These are phyloP conservation scores for Kalmanozyma brasiliensis DNA, from an alignment of 1,284 basidiomycete genomes.

Conservation along the genomic window DNA sequence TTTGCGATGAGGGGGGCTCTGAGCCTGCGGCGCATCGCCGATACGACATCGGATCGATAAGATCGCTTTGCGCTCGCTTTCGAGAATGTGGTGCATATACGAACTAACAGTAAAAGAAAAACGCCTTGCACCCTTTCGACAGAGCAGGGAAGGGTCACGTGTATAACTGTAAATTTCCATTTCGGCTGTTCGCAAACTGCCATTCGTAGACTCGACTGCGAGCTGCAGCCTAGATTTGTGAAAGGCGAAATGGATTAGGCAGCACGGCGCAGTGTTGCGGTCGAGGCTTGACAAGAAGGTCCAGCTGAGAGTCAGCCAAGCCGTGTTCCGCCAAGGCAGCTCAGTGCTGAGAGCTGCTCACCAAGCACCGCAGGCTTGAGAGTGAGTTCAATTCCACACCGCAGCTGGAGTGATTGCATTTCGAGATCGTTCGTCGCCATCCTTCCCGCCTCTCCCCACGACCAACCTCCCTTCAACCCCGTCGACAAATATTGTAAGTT, in stretches of 20 bases:
- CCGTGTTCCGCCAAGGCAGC: too few species aligned
- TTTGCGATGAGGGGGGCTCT: too few species aligned
- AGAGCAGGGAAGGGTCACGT: slow-evolving; percentile 4
- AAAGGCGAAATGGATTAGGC: background rate
- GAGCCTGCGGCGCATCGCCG: too few species aligned
- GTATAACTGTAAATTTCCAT: slow-evolving; percentile 5
- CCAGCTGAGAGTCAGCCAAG: background rate
- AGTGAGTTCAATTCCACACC: slow-evolving; percentile 1
- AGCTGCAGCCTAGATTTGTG: background rate
- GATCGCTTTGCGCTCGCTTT: too few species aligned
- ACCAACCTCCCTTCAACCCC: slow-evolving; percentile 29
- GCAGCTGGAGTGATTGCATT: slow-evolving; percentile 26
- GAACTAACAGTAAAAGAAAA: too few species aligned
- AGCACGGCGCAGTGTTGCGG: slow-evolving; percentile 8
- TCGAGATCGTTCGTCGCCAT: slow-evolving; percentile 41
- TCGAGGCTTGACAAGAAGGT: too few species aligned
- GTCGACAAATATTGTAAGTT: slow-evolving; percentile 50
- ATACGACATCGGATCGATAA: too few species aligned
- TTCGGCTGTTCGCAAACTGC: too few species aligned
- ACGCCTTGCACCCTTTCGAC: too few species aligned
- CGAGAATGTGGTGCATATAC: too few species aligned
- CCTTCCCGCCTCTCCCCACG: slow-evolving; percentile 42
- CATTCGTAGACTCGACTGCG: background rate
- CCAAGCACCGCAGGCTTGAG: too few species aligned
- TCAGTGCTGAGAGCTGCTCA: background rate